Evolutionary conservation across 305 asterid species (phyloP).

Genomic region (Fraxinus latifolia): DNA sequence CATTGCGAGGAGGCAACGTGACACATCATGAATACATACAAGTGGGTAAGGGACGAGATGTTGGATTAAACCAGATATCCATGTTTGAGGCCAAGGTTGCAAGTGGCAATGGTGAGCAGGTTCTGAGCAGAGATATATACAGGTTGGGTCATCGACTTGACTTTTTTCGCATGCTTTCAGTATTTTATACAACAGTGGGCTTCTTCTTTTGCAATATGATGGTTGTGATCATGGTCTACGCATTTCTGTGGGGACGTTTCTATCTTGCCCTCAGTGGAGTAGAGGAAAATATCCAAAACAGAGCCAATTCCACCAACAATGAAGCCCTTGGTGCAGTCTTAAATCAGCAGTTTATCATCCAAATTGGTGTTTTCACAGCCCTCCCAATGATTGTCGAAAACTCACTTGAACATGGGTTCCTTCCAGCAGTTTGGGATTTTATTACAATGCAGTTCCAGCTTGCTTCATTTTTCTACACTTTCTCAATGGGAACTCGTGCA

Average conservation of each 20-base stretch:
- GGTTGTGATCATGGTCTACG: slow-evolving; percentile 72
- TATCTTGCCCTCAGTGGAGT: slow-evolving; percentile 89
- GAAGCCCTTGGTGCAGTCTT: slow-evolving; percentile 75
- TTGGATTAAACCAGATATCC: slow-evolving; percentile 90
- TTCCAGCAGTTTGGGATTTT: slow-evolving; percentile 83
- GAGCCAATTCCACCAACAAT: slow-evolving; percentile 48
- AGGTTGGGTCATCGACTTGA: slow-evolving; percentile 90
- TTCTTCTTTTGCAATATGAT: slow-evolving; percentile 81
- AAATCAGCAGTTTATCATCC: slow-evolving; percentile 90
- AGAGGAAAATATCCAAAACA: slow-evolving; percentile 38
- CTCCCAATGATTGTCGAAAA: slow-evolving; percentile 92
- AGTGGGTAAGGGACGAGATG: slow-evolving; percentile 97
- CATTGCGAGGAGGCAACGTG: slow-evolving; percentile 90
- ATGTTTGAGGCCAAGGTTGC: slow-evolving; percentile 99
- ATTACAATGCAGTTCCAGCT: slow-evolving; percentile 85
- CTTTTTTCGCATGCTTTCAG: slow-evolving; percentile 95
- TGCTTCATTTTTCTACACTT: slow-evolving; percentile 75
- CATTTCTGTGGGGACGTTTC: slow-evolving; percentile 87
- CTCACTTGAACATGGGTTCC: slow-evolving; percentile 85
- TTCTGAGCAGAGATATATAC: slow-evolving; percentile 85
- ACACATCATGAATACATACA: slow-evolving; percentile 95
- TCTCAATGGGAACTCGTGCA: slow-evolving; percentile 92
- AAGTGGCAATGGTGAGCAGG: slow-evolving; percentile 91
- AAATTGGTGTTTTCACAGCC: slow-evolving; percentile 86
- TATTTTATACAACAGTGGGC: slow-evolving; percentile 88